phyloP scores from a whole-genome alignment of 2,329 filamentous ascomycete species.

The Grosmannia serpens region DNA sequence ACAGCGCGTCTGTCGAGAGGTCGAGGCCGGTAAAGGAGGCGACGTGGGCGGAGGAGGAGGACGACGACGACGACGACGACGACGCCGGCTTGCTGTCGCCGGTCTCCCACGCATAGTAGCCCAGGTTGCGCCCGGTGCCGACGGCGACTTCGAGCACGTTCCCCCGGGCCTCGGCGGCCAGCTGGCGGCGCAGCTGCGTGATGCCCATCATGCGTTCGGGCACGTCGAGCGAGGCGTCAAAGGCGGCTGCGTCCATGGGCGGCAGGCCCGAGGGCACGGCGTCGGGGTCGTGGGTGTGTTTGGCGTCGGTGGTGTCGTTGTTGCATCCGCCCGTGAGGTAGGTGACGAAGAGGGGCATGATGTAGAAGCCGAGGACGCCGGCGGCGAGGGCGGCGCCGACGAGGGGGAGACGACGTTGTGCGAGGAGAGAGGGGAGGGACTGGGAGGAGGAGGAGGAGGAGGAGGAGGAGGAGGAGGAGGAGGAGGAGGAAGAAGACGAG shows the following conservation, averaged over 20 bases:
- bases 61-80: background rate
- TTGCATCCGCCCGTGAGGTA: conserved; percentile 9
- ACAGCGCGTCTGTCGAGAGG: conserved; percentile 48
- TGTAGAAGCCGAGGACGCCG: conserved; percentile 13
- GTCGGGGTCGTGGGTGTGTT: conserved; percentile 3
- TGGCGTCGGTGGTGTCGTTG: background rate
- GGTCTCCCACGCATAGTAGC: conserved; percentile 45
- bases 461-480: conserved; percentile 11
- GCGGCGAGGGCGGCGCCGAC: conserved; percentile 14
- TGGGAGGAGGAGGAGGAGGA: conserved; percentile 2
- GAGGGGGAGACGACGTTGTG: conserved; percentile 12
- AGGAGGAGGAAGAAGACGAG: background rate
- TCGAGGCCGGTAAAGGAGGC: conserved; percentile 51
- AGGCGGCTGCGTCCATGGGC: conserved; percentile 36
- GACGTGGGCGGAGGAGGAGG: background rate
- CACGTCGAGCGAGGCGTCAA: conserved; percentile 46
- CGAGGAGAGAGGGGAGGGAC: conserved; percentile 16
- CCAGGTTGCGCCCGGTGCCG: conserved; percentile 50
- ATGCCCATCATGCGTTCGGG: conserved; percentile 48
- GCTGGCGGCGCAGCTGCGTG: conserved; percentile 33
- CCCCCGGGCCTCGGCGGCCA: conserved; percentile 37
- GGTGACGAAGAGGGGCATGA: conserved; percentile 11
- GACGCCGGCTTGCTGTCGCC: background rate
- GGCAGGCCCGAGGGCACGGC: conserved; percentile 19
- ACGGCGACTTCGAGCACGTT: conserved; percentile 52